Evolutionary conservation across 768 basidiomycete species (phyloP), one percentile per base, ranked within the genome.

Genomic region (Podaxis mareebaensis): DNA sequence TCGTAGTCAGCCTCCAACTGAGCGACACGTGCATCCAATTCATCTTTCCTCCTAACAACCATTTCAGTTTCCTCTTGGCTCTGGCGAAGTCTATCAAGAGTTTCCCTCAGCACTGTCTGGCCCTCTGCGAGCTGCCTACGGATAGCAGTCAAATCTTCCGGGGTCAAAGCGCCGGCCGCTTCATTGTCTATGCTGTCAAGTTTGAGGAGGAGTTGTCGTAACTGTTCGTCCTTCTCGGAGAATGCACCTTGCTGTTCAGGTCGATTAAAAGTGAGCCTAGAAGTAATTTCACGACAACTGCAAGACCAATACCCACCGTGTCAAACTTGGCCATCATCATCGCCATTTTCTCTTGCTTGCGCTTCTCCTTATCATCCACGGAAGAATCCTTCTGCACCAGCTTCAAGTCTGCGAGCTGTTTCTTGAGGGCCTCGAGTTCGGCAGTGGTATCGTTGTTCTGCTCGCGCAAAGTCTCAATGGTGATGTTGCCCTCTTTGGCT

Each of bases 311-410:
- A 79, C 91, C 71, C 67, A 96, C 96, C 65, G 91, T 85, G 76
- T 99, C 96, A 68, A 99, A 96, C 75, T 96, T 96, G 63, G 96
- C 94, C 96, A 99, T 98, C 94, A 99, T 97, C 67, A 95, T 81
- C 8, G 94, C 95, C 92, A 99, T 93, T 84, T 98, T 98, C 81
- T 99, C 96, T 71, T 96, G 95, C 77, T 99, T 99, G 75, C 92
- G 88, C 82, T 94, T 97, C 82, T 99, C 97, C 79, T 96, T 98
- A 74, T 98, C 97, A 74, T 99, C 97, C 36, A 89, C 89, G 42
- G 90, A 89, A 15, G 90, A 86, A 64, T 93, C 92, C 76, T 90
- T 92, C 76, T 95, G 92, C 12, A 88, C 83, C 39, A 81, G 78
- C 79, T 93, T 95, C 67, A 94, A 76, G 53, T 95, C 93, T 17